These are phyloP conservation scores for Sporobolus alterniflorus DNA, from an alignment of 202 grass and related monocot genomes.

Conservation along the genomic window DNA sequence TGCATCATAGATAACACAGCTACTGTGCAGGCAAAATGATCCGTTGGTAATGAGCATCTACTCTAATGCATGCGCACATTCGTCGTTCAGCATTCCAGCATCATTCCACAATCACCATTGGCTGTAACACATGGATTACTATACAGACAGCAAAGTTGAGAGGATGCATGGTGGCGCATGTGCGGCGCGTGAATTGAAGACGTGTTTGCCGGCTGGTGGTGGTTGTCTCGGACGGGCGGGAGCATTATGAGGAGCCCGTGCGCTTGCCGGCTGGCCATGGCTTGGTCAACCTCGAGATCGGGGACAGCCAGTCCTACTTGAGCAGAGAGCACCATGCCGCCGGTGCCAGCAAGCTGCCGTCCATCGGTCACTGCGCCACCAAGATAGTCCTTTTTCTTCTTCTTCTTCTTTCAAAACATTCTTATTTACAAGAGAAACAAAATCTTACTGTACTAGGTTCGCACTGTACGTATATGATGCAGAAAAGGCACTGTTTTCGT, in stretches of 20 bases:
- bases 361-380: background rate
- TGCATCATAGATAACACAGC: too few species aligned
- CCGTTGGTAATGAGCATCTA: too few species aligned
- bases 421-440: too few species aligned
- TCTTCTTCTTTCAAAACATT: too few species aligned
- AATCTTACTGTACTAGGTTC: too few species aligned
- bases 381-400: background rate
- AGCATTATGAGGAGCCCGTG: slow-evolving; percentile 42
- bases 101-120: background rate
- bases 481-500: background rate
- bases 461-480: background rate
- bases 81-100: background rate
- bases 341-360: background rate
- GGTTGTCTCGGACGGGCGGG: background rate
- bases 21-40: too few species aligned
- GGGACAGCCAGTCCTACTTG: slow-evolving; percentile 35
- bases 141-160: background rate
- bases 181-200: background rate
- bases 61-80: too few species aligned
- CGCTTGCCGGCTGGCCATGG: slow-evolving; percentile 11
- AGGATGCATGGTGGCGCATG: background rate
- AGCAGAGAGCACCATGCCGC: slow-evolving; percentile 12
- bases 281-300: slow-evolving; percentile 71
- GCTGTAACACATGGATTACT: too few species aligned
- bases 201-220: background rate